phyloP scores from a whole-genome alignment of 345 rosid genomes.

The Eucalyptus curtisii region DNA sequence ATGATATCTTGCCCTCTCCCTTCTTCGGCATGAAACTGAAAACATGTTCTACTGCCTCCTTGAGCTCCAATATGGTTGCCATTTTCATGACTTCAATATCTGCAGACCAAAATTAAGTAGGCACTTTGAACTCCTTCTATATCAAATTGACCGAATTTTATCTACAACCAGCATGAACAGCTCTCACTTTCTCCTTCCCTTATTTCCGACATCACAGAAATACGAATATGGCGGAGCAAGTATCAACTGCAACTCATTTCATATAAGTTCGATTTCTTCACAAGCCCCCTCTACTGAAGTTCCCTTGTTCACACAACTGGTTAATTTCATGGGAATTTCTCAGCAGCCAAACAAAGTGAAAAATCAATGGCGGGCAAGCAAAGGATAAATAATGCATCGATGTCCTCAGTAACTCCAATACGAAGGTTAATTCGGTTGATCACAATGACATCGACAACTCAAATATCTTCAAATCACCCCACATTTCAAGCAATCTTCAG shows the following conservation, averaged over 20 bases:
- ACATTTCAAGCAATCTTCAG: background rate
- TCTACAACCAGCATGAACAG: background rate
- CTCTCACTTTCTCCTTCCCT: background rate
- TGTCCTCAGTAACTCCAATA: background rate
- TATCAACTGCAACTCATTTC: background rate
- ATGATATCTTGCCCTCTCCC: conserved; percentile 65
- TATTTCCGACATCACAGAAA: background rate
- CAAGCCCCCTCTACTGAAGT: background rate
- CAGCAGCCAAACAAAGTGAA: background rate
- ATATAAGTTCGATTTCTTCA: background rate
- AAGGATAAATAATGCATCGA: background rate
- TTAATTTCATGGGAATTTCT: background rate
- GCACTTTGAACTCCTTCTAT: background rate
- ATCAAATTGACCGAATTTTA: background rate
- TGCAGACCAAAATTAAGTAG: background rate
- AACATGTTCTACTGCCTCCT: conserved; percentile 72
- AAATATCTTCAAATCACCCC: background rate
- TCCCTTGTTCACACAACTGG: background rate
- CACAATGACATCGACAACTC: background rate
- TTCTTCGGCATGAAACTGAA: conserved; percentile 45
- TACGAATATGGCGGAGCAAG: background rate
- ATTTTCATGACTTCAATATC: conserved; percentile 50
- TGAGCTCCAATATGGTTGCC: conserved; percentile 56
- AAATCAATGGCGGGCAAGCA: background rate
- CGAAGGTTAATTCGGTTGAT: background rate